Evolutionary conservation across 305 asterid genomes (phyloP), one percentile per base, ranked within the genome.

Genomic region (Rubia peregrina): DNA sequence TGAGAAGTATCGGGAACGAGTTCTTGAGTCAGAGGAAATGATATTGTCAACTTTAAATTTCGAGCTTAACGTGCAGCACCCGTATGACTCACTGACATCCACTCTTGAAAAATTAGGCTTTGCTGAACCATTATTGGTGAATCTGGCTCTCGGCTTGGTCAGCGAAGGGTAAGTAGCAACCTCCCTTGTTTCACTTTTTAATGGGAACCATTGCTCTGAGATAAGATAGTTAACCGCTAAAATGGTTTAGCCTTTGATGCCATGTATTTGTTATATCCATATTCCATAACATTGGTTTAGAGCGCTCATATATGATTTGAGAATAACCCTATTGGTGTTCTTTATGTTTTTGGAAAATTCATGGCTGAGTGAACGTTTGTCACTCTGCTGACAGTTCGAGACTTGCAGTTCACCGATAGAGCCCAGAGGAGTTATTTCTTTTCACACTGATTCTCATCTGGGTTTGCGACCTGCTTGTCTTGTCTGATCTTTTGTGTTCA

Each of bases 1-100:
- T 80, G 99, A 92, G 79, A 89, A 87, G 76, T 95, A 90, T 80
- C 96, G 98, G 12, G 96, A 89, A 69, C 87, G 94, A 76, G 83
- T 90, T 43, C 83, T 73, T 57, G 98, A 87, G 80, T 98, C 97
- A 49, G 99, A 95, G 76, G 96, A 90, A 74, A 77, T 90, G 95
- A 76, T 95, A 69, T 78, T 95, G 76, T 87, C 95, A 55, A 91
- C 99, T 79, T 83, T 95, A 80, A 92, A 95, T 76, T 95, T 95
- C 83, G 99, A 91, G 88, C 83, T 95, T 68, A 82, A 76, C 55
- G 99, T 95, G 85, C 92, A 91, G 78, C 99, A 95, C 82, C 99
- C 99, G 60, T 91, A 90, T 82, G 91, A 85, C 64, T 74, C 96
- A 69, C 81, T 95, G 80, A 85, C 90, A 22, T 84, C 89, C 81